phyloP scores from a whole-genome alignment of 1,139 yeast species.

The Suhomyces yuchorum region DNA sequence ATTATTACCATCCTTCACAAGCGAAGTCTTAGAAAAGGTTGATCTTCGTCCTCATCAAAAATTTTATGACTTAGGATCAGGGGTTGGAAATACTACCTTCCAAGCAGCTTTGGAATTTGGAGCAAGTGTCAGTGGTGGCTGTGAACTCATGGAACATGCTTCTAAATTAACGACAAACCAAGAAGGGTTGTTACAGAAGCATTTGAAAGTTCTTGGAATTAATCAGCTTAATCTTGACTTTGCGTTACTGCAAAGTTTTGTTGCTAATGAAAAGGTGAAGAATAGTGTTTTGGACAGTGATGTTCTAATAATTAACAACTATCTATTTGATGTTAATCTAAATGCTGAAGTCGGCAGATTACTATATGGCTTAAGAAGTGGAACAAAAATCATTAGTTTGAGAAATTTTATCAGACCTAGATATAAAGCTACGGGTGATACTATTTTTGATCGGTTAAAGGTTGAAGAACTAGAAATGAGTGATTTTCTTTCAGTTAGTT shows the following conservation, averaged over 20 bases:
- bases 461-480: conserved; percentile 69
- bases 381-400: conserved; percentile 77
- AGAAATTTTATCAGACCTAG: conserved; percentile 69
- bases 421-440: conserved; percentile 56
- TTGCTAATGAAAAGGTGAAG: conserved; percentile 59
- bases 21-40: conserved; percentile 68
- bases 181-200: conserved; percentile 53
- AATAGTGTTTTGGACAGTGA: conserved; percentile 61
- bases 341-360: conserved; percentile 70
- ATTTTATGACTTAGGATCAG: conserved; percentile 88
- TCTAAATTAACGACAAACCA: conserved; percentile 68
- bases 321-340: conserved; percentile 73
- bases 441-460: conserved; percentile 61
- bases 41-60: conserved; percentile 52
- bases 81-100: conserved; percentile 88
- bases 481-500: conserved; percentile 71
- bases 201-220: conserved; percentile 67
- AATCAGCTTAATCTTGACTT: conserved; percentile 56
- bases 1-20: conserved; percentile 73
- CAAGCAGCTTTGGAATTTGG: conserved; percentile 91
- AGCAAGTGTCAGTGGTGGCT: conserved; percentile 75
- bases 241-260: conserved; percentile 71
- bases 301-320: conserved; percentile 78
- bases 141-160: conserved; percentile 87
- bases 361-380: conserved; percentile 64